Evolutionary conservation across 2,329 filamentous ascomycete species (phyloP).

Genomic region (Paradendryphiella salina): DNA sequence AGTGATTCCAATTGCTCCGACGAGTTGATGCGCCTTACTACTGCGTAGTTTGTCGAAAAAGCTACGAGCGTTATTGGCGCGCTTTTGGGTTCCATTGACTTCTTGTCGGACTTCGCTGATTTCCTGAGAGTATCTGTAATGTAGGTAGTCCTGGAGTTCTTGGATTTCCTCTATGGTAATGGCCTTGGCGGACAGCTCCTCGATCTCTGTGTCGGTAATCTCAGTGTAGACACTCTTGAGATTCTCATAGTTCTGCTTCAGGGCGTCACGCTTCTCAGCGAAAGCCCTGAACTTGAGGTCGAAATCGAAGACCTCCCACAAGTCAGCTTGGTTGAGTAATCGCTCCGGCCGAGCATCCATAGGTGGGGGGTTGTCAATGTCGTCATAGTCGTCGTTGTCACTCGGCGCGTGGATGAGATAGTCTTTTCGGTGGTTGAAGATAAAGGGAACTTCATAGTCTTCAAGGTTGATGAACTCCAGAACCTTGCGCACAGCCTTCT

Average conservation of each 20-base stretch:
- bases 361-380: slow-evolving; percentile 69
- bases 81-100: slow-evolving; percentile 69
- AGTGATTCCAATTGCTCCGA: slow-evolving; percentile 86
- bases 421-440: slow-evolving; percentile 97
- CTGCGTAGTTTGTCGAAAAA: slow-evolving; percentile 83
- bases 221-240: slow-evolving; percentile 62
- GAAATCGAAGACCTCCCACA: slow-evolving; percentile 93
- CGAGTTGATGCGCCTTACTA: slow-evolving; percentile 77
- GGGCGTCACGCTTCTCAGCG: slow-evolving; percentile 84
- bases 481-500: slow-evolving; percentile 85
- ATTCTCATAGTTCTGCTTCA: slow-evolving; percentile 77
- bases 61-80: slow-evolving; percentile 79
- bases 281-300: slow-evolving; percentile 95
- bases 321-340: slow-evolving; percentile 84
- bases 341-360: slow-evolving; percentile 80
- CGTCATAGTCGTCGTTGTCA: slow-evolving; percentile 61
- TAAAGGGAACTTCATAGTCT: slow-evolving; percentile 93
- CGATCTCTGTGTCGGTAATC: slow-evolving; percentile 73
- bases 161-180: slow-evolving; percentile 93
- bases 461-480: slow-evolving; percentile 94
- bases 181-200: slow-evolving; percentile 78
- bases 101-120: slow-evolving; percentile 76
- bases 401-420: slow-evolving; percentile 88
- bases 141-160: slow-evolving; percentile 92
- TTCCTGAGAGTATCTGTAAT: slow-evolving; percentile 87